Base-by-base conservation (phyloP, 805 yeast genomes). In the Cyberlindnera amylophila region DNA sequence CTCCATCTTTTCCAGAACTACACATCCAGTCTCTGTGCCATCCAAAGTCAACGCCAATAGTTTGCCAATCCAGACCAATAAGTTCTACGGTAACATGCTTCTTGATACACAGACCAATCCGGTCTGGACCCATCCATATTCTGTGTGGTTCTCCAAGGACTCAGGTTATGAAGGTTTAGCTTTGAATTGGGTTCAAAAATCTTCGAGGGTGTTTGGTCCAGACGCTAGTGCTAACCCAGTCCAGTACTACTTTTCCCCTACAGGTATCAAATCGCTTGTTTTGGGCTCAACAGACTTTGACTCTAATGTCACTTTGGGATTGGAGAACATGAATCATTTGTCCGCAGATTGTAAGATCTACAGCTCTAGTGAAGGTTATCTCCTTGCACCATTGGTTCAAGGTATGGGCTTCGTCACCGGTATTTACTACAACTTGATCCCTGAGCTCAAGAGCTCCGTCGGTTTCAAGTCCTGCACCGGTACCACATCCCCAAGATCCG, bases 381-480 rank as follows among this genome's bases (percentile, higher is more conserved):
- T 81, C 39, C 66, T 66, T 27, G 58, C 75, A 30, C 90, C 91
- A 4, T 55, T 85, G 41, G 85, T 82, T 6, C 90, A 84, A 61
- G 97, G 97, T 41, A 72, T 73, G 73, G 96, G 96, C 6, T 79
- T 86, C 48, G 77, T 86, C 13, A 82, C 96, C 26, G 86, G 81
- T 21, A 62, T 75, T 19, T 82, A 74, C 49, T 71, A 74, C 55
- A 64, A 68, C 45, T 63, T 81, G 52, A 69, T 69, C 23, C 84
- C 88, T 2, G 59, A 64, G 45, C 50, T 84, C 19, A 70, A 72
- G n/a, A 76, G 86, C 18, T 73, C 71, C 23, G 83, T 84, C 21
- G 95, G 95, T 0, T 67, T 85, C 41, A 75, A 72, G 46, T 65
- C 66, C 15, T 67, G 83, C 42, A 64, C 66, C 3, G 66, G 62